A percentile compares a stretch with the other conserved stretches of the same genome.
Evolutionary conservation across 2,329 filamentous ascomycete species (phyloP).

Genomic region (Colletotrichum sp.): DNA sequence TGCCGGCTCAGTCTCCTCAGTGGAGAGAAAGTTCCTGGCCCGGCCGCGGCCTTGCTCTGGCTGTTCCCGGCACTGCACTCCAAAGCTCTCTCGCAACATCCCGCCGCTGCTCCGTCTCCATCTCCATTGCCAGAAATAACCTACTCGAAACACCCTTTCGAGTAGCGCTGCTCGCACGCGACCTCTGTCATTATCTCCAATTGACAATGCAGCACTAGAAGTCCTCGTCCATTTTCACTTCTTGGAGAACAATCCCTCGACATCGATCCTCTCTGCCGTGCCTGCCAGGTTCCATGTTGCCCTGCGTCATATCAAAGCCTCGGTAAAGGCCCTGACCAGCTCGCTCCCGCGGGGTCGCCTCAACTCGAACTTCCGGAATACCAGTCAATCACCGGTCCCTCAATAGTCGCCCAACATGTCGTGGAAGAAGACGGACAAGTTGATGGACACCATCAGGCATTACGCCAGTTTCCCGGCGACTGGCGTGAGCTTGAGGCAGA

Average conservation of each 20-base stretch:
- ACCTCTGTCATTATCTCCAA: not conserved
- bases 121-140: conserved; percentile 21
- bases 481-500: conserved; percentile 94
- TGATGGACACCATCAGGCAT: conserved; percentile 98
- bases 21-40: conserved; percentile 13
- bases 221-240: not conserved
- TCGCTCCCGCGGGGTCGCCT: conserved; percentile 24
- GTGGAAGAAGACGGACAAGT: conserved; percentile 87
- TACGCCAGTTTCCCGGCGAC: conserved; percentile 98
- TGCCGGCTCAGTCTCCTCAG: conserved; percentile 6
- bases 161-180: conserved; percentile 4
- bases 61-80: conserved; percentile 15
- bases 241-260: not conserved
- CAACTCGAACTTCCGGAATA: conserved; percentile 7
- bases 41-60: conserved; percentile 12
- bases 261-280: not conserved
- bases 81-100: not conserved
- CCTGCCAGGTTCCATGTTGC: conserved; percentile 20
- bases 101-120: conserved; percentile 1
- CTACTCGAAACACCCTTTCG: conserved; percentile 10
- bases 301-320: conserved; percentile 25
- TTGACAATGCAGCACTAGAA: conserved; percentile 17
- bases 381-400: conserved; percentile 16
- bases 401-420: conserved; percentile 67
- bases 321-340: conserved; percentile 21